phyloP scores from a whole-genome alignment of 441 rosid species.

The Corymbia citriodora region DNA sequence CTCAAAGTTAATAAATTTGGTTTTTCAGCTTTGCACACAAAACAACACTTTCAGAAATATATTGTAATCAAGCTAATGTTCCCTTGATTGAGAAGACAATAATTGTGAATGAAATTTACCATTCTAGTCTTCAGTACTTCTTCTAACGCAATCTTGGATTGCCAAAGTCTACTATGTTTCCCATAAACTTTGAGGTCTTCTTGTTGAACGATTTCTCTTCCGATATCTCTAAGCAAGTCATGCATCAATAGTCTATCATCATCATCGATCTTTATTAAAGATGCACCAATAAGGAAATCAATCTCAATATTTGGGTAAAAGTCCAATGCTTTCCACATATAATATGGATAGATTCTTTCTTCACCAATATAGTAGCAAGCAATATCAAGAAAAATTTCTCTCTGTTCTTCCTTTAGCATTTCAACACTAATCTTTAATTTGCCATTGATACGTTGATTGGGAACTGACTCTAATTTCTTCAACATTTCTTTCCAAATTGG shows the following conservation, averaged over 20 bases:
- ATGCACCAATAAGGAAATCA: rapidly evolving
- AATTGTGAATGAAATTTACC: background rate
- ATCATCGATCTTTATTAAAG: rapidly evolving
- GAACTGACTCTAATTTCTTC: background rate
- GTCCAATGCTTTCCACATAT: background rate
- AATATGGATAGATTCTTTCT: background rate
- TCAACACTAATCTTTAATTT: background rate
- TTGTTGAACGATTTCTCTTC: background rate
- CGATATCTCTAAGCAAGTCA: rapidly evolving
- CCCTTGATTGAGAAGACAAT: rapidly evolving
- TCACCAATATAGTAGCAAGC: background rate
- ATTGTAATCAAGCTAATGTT: background rate
- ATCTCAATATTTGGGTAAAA: background rate
- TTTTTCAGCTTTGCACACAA: no score
- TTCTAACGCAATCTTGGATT: background rate
- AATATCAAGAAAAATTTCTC: background rate
- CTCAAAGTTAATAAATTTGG: background rate
- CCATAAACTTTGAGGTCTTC: background rate
- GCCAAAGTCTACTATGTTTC: background rate
- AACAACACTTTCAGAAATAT: background rate
- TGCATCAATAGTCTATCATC: background rate
- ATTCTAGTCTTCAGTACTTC: background rate
- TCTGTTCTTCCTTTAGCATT: background rate
- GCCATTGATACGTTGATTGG: rapidly evolving
- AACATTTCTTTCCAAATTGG: background rate